phyloP scores from a whole-genome alignment of 2,329 filamentous ascomycete species.

The Colletotrichum orchidophilum region DNA sequence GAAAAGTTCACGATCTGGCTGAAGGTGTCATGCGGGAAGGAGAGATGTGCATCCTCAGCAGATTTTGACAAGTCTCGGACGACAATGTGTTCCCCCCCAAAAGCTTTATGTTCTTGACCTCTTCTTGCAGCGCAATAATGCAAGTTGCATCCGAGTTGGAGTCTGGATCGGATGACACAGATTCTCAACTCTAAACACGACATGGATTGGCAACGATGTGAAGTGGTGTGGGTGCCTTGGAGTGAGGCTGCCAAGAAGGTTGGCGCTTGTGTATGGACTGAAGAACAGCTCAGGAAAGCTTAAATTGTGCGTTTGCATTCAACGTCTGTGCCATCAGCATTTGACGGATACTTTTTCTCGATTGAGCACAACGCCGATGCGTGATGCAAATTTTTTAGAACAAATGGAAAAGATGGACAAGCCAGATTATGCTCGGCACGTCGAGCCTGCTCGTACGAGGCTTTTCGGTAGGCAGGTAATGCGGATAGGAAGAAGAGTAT shows the following conservation, averaged over 20 bases:
- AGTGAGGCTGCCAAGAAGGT: slow-evolving; percentile 33
- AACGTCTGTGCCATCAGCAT: slow-evolving; percentile 19
- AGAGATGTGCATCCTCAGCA: background rate
- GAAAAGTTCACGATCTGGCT: background rate
- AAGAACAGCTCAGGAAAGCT: slow-evolving; percentile 23
- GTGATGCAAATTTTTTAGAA: background rate
- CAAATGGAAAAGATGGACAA: background rate
- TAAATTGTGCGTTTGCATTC: background rate
- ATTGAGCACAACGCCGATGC: background rate
- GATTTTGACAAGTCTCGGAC: background rate
- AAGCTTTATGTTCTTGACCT: slow-evolving; percentile 15
- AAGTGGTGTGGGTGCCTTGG: background rate
- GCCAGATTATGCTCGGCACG: background rate
- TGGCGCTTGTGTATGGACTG: slow-evolving; percentile 28
- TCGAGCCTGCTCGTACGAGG: too few relatives aligned
- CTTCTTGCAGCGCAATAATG: background rate
- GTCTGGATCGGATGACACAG: slow-evolving; percentile 31
- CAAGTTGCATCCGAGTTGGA: slow-evolving; percentile 10
- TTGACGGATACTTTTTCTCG: background rate
- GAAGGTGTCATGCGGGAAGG: background rate
- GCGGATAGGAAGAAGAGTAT: background rate
- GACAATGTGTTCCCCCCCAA: background rate
- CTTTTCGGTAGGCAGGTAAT: background rate
- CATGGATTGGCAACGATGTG: background rate
- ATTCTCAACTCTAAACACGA: slow-evolving; percentile 26